Evolutionary conservation across 208 protist species (phyloP), one percentile per base, ranked within the genome.

Genomic region (Leishmania mexicana): DNA sequence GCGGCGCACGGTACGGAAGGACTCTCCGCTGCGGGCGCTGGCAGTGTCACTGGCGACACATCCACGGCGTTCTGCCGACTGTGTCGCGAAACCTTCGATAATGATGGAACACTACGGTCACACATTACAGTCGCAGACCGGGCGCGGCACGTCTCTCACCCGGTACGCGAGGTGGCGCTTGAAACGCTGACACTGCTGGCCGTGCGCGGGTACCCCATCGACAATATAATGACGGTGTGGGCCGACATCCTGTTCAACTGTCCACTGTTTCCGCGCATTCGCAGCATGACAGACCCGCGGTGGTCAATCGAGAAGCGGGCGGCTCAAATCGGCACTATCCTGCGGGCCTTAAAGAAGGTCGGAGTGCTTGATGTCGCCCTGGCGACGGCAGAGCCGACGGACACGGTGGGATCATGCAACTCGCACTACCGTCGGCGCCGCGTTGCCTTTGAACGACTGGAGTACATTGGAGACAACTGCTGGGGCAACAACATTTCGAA

Each of bases 401-500:
- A 76, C 42, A 76, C 74, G 60, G 79, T 78, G 11, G 31, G 42
- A 0, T 11, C 35, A 21, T 1, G 42, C 28, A 53, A 31, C 70
- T 42, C 68, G 1, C 31, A 77, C 11, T 72, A 85, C 60, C 90
- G 90, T 70, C 88, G 91, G 24, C 95, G 92, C 28, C 90, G 93
- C 58, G 73, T 96, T 28, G 92, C 88, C 19, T 96, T 95, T 84
- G 93, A 98, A 42, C 84, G 95, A 38, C 58, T 95, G 45, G 93
- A 98, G 83, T 98, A 96, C 87, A 91, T 98, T 80, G 95, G 95
- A 0, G 95, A 98, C 83, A 93, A 83, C 80, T 85, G 85, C 45
- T 96, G 95, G 95, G 88, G 93, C 35, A 81, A 85, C 53, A 74
- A 92, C 74, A 78, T 96, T 19, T 89, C 90, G 17, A 85, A 84